phyloP scores from a whole-genome alignment of 306 rosid species.

The Pterocarpus santalinus region DNA sequence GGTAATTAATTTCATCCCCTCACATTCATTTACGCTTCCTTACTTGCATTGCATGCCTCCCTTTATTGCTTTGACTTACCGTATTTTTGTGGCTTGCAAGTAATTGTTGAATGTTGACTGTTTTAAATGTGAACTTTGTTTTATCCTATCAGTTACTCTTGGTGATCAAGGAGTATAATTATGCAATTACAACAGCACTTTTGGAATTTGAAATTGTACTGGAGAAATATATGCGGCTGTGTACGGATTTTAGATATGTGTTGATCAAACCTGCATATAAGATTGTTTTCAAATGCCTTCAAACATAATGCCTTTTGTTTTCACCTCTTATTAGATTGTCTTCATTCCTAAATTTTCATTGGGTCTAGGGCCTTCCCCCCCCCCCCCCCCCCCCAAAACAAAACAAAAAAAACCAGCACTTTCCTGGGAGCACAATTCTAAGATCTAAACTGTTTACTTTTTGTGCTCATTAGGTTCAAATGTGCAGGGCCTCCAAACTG shows the following conservation, averaged over 20 bases:
- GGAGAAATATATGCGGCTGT: too few relatives aligned
- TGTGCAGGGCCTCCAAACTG: conserved; percentile 95
- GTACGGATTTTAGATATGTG: not conserved
- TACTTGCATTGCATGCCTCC: not conserved
- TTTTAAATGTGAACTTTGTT: too few relatives aligned
- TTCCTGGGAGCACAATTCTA: not conserved
- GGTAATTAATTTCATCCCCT: conserved; percentile 61
- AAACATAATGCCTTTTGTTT: not conserved
- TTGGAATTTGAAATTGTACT: not conserved
- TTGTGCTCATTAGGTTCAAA: conserved; percentile 77
- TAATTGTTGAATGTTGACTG: too few relatives aligned
- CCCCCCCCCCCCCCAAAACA: not conserved
- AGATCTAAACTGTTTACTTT: conserved; percentile 26
- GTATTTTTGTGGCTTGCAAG: not conserved
- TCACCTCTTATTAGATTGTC: not conserved
- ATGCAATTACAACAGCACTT: not conserved
- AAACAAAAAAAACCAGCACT: not conserved
- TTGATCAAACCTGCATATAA: not conserved
- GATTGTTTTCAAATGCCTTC: not conserved
- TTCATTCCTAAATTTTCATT: not conserved
- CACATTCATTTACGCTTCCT: too few relatives aligned
- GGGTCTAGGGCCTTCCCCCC: not conserved
- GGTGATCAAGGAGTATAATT: not conserved
- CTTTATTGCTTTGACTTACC: not conserved
- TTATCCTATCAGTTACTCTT: not conserved